Evolutionary conservation across 192 early-diverging fungal genomes (phyloP), one percentile per base, ranked within the genome.

Genomic region (Dispira parvispora): DNA sequence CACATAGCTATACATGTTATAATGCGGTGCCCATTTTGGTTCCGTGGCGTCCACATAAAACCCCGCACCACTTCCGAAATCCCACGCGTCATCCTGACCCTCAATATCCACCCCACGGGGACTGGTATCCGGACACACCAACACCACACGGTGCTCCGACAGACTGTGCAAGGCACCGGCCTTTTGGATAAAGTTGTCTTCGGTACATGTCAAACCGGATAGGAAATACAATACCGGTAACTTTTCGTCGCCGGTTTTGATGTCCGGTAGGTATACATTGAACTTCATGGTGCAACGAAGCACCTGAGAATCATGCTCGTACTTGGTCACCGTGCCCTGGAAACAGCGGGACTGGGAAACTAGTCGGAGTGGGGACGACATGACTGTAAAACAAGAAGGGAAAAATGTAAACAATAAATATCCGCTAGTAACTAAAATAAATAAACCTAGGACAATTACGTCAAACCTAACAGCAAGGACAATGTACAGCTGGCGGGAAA

Each of bases 111-210:
- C 69, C 47, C 76, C 67, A 80, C 87, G 83, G n/a, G 92, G 90
- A 53, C 82, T 85, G 23, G 88, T 95, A 70, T 95, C 92, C 11
- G 92, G 90, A 43, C 81, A 82, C 43, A 95, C 76, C 4, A 95
- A 65, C 10, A 84, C 84, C 20, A 95, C 61, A n/a, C 80, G 81
- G 44, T 81, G 76, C 54, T 86, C 68, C 8, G 85, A 75, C 43
- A 89, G 80, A 20, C 78, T 66, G 23, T 65, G 63, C 25, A 87
- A 63, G 26, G 88, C 87, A 8, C 89, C 88, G 63, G 81, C 80
- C 71, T 95, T 95, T 66, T 82, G 82, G 57, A 88, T 69, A 76
- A 92, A 91, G 77, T 95, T 95, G 73, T 95, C 92, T 54, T 89
- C 84, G 49, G 74, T 86, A 67, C 85, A 84, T 0, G 87, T 87